These are phyloP conservation scores for Pleoardoris graminearum DNA, from an alignment of 2,329 filamentous ascomycete genomes.

Conservation along the genomic window DNA sequence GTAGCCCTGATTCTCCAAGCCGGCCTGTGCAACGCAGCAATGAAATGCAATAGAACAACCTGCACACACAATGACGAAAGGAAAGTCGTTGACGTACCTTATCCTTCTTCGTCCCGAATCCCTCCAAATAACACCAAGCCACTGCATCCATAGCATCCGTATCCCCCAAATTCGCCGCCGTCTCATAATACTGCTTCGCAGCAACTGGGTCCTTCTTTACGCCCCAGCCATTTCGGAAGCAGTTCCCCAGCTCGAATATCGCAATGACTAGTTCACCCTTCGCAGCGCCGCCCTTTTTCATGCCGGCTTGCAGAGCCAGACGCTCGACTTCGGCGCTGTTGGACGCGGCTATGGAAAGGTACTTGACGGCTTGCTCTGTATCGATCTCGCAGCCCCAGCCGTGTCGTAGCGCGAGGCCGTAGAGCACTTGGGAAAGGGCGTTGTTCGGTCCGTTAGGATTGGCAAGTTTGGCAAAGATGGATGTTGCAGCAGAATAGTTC, in stretches of 20 bases:
- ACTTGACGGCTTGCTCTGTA: conserved; percentile 73
- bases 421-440: conserved; percentile 91
- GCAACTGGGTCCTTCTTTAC: conserved; percentile 83
- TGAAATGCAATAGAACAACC: not conserved
- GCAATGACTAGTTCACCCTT: conserved; percentile 96
- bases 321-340: conserved; percentile 88
- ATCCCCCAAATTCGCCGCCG: conserved; percentile 93
- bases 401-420: conserved; percentile 89
- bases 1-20: not conserved
- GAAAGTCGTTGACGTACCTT: conserved; percentile 69
- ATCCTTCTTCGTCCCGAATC: conserved; percentile 97
- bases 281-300: conserved; percentile 90
- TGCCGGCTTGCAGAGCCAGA: conserved; percentile 79
- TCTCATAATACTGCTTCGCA: conserved; percentile 92
- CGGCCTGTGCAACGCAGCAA: not conserved
- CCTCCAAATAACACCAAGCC: conserved; percentile 93
- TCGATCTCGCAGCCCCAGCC: conserved; percentile 87
- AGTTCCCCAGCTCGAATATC: conserved; percentile 93
- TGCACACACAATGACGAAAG: not conserved
- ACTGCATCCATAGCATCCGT: conserved; percentile 97
- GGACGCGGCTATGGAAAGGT: conserved; percentile 83
- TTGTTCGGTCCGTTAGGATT: conserved; percentile 86
- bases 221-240: conserved; percentile 93
- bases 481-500: too few species aligned
- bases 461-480: conserved; percentile 83